phyloP scores from a whole-genome alignment of 257 asterid genomes.

The Nicotiana obtusifolia region DNA sequence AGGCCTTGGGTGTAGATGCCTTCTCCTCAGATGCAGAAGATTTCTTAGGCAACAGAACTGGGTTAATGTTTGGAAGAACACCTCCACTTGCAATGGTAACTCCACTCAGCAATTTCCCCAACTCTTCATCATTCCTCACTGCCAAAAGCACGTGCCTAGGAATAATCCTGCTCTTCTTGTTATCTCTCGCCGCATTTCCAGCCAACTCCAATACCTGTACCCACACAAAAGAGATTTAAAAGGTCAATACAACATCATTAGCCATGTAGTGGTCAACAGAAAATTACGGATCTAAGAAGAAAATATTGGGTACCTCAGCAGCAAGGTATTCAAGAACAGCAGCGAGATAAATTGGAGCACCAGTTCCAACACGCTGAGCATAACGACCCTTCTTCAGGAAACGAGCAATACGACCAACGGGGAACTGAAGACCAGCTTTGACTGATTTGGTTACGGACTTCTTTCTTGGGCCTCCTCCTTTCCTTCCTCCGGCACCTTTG shows the following conservation, averaged over 20 bases:
- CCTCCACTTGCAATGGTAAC: constrained; percentile 45
- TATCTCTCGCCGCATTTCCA: constrained; percentile 50
- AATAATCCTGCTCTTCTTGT: constrained; percentile 36
- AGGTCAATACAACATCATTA: neutral
- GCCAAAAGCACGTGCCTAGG: constrained; percentile 44
- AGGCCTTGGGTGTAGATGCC: neutral
- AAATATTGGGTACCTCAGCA: constrained; percentile 29
- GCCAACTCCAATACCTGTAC: constrained; percentile 44
- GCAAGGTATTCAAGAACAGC: constrained; percentile 44
- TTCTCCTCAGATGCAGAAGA: neutral
- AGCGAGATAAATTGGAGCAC: constrained; percentile 43
- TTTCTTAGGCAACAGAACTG: constrained; percentile 41
- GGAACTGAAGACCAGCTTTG: constrained; percentile 51
- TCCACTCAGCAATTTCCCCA: constrained; percentile 37
- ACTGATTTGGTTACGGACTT: constrained; percentile 35
- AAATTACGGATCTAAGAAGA: neutral
- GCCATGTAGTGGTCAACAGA: neutral
- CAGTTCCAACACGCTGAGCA: constrained; percentile 39
- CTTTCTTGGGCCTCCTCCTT: constrained; percentile 41
- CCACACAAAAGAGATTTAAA: neutral
- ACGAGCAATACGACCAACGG: constrained; percentile 46
- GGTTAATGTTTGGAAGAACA: constrained; percentile 40
- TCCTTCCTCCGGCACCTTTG: constrained; percentile 32
- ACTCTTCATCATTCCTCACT: constrained; percentile 43
- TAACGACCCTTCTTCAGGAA: constrained; percentile 39